phyloP scores from a whole-genome alignment of 306 rosid genomes.

The Rosa rugosa region DNA sequence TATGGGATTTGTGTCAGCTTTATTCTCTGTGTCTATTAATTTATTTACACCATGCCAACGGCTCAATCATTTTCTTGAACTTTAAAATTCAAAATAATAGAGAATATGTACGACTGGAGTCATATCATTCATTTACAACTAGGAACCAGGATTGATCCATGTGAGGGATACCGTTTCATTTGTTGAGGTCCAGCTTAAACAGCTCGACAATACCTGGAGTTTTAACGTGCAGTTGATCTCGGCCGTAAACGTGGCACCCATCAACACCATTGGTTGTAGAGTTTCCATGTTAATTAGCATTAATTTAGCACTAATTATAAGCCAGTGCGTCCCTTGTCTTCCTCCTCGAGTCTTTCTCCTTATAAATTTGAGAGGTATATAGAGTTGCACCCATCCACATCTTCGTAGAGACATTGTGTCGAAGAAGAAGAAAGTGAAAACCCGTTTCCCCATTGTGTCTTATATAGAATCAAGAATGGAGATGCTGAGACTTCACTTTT shows the following conservation, averaged over 20 bases:
- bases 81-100: background rate
- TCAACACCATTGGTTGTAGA: conserved; percentile 22
- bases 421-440: background rate
- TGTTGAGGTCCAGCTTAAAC: conserved; percentile 33
- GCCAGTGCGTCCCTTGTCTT: conserved; percentile 39
- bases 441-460: background rate
- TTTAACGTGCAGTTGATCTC: conserved; percentile 36
- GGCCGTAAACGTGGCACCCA: conserved; percentile 38
- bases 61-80: background rate
- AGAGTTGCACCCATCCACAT: background rate
- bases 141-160: conserved; percentile 9
- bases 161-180: conserved; percentile 19
- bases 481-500: conserved; percentile 43
- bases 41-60: background rate
- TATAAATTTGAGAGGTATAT: background rate
- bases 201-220: conserved; percentile 34
- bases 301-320: conserved; percentile 9
- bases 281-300: background rate
- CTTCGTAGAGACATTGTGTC: background rate
- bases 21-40: background rate
- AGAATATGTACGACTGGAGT: background rate
- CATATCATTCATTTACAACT: background rate
- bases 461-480: conserved; percentile 39
- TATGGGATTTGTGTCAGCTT: background rate
- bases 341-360: background rate